Evolutionary conservation across 2,329 filamentous ascomycete species (phyloP).

Genomic region (Grosmannia clavigera): DNA sequence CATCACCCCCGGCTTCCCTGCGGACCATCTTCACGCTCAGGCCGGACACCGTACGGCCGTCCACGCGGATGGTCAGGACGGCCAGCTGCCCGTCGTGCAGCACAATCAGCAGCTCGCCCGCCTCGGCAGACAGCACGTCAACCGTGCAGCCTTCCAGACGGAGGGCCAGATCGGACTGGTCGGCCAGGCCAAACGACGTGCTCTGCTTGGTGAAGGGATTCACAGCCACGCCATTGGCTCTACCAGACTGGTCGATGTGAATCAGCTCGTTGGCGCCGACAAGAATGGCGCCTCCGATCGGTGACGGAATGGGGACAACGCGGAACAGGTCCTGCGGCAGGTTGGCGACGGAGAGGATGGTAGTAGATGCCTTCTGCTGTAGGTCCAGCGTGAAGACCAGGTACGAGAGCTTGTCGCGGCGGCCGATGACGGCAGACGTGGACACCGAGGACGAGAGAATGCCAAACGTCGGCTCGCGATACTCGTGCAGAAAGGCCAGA

Average conservation of each 20-base stretch:
- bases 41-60: constrained; percentile 83
- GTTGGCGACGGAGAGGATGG: constrained; percentile 72
- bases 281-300: constrained; percentile 78
- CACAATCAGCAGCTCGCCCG: constrained; percentile 74
- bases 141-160: constrained; percentile 72
- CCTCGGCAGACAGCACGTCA: constrained; percentile 62
- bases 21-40: constrained; percentile 59
- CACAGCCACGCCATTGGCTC: constrained; percentile 81
- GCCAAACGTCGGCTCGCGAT: constrained; percentile 93
- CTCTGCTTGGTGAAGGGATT: constrained; percentile 78
- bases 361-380: constrained; percentile 85
- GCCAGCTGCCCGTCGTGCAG: constrained; percentile 63
- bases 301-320: constrained; percentile 70
- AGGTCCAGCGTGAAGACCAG: constrained; percentile 92
- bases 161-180: constrained; percentile 71
- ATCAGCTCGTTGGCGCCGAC: constrained; percentile 84
- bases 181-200: constrained; percentile 72
- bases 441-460: constrained; percentile 70
- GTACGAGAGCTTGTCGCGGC: constrained; percentile 78
- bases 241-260: constrained; percentile 91
- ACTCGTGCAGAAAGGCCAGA: constrained; percentile 88
- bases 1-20: constrained; percentile 46
- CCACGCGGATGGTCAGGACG: constrained; percentile 70
- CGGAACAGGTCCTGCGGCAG: constrained; percentile 80
- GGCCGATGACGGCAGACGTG: constrained; percentile 64